A percentile compares a stretch with the other conserved stretches of the same genome.
These are phyloP conservation scores for Chaetomiaceae sp. DNA, from an alignment of 2,329 filamentous ascomycete genomes.

Conservation along the genomic window DNA sequence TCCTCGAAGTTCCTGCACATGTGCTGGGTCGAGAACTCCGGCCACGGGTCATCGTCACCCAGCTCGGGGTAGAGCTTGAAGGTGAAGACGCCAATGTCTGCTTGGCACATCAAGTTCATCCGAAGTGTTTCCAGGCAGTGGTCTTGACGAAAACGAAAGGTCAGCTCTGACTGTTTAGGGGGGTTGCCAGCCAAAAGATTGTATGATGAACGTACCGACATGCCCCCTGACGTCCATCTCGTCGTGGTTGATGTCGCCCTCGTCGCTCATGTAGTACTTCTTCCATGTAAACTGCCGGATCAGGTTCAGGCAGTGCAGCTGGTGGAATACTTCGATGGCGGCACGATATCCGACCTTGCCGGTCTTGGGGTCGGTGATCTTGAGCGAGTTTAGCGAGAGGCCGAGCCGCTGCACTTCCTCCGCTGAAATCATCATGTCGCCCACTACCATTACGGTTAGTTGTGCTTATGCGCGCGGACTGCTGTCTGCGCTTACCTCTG, in stretches of 20 bases:
- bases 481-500: not conserved
- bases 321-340: conserved; percentile 8
- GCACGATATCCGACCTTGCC: conserved; percentile 7
- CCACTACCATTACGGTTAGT: not conserved
- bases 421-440: conserved; percentile 7
- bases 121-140: conserved; percentile 6
- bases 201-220: conserved; percentile 1
- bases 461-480: not conserved
- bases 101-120: conserved; percentile 9
- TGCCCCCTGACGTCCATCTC: not conserved
- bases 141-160: too few relatives aligned
- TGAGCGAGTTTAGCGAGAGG: conserved; percentile 1
- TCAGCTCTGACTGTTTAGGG: not conserved
- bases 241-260: not conserved
- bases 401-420: conserved; percentile 1
- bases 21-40: conserved; percentile 9
- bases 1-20: conserved; percentile 7
- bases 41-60: conserved; percentile 9
- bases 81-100: conserved; percentile 8
- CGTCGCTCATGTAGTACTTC: not conserved
- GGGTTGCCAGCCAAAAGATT: not conserved
- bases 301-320: conserved; percentile 9
- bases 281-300: conserved; percentile 4
- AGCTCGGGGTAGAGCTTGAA: conserved; percentile 7
- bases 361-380: conserved; percentile 7